Percentiles rank a stretch among this genome's conserved stretches.
These are phyloP conservation scores for Tripidium arundinaceum DNA, from an alignment of 202 grass and related monocot species.

Conservation along the genomic window DNA sequence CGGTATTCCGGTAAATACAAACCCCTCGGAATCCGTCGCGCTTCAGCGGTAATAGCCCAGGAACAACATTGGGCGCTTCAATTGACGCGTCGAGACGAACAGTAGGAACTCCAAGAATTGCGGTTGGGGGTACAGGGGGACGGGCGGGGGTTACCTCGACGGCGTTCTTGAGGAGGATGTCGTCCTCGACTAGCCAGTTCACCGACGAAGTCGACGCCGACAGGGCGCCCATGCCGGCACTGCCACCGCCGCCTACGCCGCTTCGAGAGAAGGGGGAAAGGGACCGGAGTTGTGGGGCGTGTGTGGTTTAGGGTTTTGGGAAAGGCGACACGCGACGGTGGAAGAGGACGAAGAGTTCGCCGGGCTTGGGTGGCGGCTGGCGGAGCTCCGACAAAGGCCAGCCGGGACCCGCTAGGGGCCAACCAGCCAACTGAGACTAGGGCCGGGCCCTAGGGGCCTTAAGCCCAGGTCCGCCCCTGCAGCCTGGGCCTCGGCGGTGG, in stretches of 20 bases:
- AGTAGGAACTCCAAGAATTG: not conserved
- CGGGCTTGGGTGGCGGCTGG: not conserved
- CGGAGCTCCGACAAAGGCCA: not conserved
- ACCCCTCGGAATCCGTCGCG: not conserved
- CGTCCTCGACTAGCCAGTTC: conserved; percentile 70
- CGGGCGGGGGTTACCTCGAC: conserved; percentile 49
- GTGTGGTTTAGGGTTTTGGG: conserved; percentile 48
- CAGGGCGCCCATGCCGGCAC: conserved; percentile 58
- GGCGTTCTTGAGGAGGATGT: conserved; percentile 88
- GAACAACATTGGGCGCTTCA: not conserved
- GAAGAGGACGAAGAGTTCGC: not conserved
- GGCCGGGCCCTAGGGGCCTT: no score
- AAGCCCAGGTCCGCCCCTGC: no score
- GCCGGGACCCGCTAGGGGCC: no score
- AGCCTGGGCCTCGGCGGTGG: no score
- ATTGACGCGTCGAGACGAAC: not conserved
- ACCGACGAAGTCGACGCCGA: conserved; percentile 35
- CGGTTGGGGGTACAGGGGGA: not conserved
- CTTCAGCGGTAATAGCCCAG: not conserved
- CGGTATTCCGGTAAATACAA: not conserved
- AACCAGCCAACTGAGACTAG: no score
- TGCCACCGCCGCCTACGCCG: conserved; percentile 12
- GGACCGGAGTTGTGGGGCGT: not conserved
- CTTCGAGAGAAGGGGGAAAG: not conserved
- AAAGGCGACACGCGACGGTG: not conserved